These are phyloP conservation scores for Jacaranda copaia DNA, from an alignment of 257 asterid genomes.

Conservation along the genomic window DNA sequence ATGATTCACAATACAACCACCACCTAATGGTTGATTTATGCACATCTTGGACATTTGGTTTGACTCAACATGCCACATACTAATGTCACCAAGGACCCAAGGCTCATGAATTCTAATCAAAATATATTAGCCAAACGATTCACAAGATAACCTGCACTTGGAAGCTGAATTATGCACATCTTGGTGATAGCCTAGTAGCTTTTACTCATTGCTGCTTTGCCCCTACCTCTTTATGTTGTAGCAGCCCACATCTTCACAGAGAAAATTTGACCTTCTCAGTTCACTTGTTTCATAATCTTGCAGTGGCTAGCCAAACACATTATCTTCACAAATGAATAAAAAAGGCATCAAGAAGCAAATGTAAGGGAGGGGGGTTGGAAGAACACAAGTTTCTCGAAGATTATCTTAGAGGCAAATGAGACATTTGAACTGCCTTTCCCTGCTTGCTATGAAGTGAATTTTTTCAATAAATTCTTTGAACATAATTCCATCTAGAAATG, in stretches of 20 bases:
- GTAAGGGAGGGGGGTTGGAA: neutral
- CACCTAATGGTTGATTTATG: neutral
- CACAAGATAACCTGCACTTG: neutral
- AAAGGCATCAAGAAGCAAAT: neutral
- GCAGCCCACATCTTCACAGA: neutral
- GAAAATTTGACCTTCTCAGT: neutral
- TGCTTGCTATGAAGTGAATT: neutral
- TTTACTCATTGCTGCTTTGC: neutral
- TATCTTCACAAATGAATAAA: neutral
- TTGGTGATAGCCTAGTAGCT: neutral
- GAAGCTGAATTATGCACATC: neutral
- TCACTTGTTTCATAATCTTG: neutral
- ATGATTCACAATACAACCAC: neutral
- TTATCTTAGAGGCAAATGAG: neutral
- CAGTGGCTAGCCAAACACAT: neutral
- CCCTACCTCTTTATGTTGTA: conserved; percentile 1
- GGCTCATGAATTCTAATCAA: neutral
- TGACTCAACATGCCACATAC: neutral
- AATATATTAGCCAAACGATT: neutral
- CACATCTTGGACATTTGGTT: neutral
- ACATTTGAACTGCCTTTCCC: neutral
- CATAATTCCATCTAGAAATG: neutral
- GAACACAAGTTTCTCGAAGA: neutral
- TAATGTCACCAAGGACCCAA: neutral
- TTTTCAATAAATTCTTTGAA: neutral